A percentile compares a stretch with the other conserved stretches of the same genome.
Evolutionary conservation across 148 eudicot genomes (phyloP).

Genomic region (Fagopyrum homotropicum): DNA sequence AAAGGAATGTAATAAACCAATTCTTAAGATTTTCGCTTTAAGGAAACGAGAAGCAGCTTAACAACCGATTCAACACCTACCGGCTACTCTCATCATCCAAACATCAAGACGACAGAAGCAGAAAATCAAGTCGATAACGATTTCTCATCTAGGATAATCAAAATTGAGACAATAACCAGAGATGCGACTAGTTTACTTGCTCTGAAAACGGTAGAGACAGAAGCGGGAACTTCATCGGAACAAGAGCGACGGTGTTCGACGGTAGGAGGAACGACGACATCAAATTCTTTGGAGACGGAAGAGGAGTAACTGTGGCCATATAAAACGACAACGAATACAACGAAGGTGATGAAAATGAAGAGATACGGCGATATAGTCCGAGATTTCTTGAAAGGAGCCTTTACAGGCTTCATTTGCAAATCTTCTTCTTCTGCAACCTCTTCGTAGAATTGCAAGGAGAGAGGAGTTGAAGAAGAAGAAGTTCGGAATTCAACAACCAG

Average conservation of each 20-base stretch:
- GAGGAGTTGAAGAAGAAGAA: constrained; percentile 4
- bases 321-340: constrained; percentile 51
- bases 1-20: neutral
- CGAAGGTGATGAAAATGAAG: constrained; percentile 50
- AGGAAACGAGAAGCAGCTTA: neutral
- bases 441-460: neutral
- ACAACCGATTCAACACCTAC: neutral
- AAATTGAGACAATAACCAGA: neutral
- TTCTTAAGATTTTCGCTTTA: neutral
- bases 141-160: neutral
- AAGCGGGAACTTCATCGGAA: neutral
- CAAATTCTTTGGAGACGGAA: constrained; percentile 9
- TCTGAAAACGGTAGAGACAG: neutral
- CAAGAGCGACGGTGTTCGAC: constrained; percentile 1
- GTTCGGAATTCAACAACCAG: neutral
- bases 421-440: neutral
- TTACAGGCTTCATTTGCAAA: neutral
- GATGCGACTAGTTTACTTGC: neutral
- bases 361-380: constrained; percentile 24
- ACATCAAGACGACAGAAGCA: neutral
- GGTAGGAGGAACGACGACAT: constrained; percentile 15
- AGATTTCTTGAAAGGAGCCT: constrained; percentile 2
- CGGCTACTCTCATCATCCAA: neutral
- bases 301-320: constrained; percentile 60
- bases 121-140: neutral